Percentiles rank a stretch among this genome's conserved stretches.
Evolutionary conservation across 2,329 filamentous ascomycete species (phyloP).

Genomic region (Monilinia laxa): DNA sequence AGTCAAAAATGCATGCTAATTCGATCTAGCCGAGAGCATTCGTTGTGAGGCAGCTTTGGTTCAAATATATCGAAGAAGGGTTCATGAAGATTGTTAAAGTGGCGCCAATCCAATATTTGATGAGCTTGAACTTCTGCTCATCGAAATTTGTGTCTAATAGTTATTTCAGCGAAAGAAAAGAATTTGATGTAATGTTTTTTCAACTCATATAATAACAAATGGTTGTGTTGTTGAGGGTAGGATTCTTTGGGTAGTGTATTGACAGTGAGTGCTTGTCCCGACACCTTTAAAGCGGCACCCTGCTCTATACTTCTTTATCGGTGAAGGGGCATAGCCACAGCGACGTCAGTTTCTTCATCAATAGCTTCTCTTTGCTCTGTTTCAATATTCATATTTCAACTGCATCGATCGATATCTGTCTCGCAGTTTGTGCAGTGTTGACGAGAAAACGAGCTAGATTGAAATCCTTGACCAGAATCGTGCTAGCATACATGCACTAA

Average conservation of each 20-base stretch:
- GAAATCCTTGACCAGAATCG: background rate
- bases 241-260: background rate
- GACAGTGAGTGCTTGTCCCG: background rate
- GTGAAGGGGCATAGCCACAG: conserved; percentile 14
- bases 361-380: background rate
- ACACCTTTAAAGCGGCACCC: background rate
- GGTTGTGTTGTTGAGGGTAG: background rate
- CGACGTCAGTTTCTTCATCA: background rate
- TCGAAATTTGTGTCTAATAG: background rate
- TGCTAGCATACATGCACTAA: background rate
- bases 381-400: background rate
- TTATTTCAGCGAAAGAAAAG: background rate
- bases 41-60: background rate
- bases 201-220: background rate
- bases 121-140: background rate
- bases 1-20: background rate
- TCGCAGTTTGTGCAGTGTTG: background rate
- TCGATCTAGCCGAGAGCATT: background rate
- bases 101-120: background rate
- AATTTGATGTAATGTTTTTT: background rate
- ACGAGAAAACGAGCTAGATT: background rate
- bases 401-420: background rate
- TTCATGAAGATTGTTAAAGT: background rate
- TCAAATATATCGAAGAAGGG: background rate
- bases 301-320: background rate